Base-by-base conservation (phyloP, 305 asterid genomes). In the Petunia hybrid region DNA sequence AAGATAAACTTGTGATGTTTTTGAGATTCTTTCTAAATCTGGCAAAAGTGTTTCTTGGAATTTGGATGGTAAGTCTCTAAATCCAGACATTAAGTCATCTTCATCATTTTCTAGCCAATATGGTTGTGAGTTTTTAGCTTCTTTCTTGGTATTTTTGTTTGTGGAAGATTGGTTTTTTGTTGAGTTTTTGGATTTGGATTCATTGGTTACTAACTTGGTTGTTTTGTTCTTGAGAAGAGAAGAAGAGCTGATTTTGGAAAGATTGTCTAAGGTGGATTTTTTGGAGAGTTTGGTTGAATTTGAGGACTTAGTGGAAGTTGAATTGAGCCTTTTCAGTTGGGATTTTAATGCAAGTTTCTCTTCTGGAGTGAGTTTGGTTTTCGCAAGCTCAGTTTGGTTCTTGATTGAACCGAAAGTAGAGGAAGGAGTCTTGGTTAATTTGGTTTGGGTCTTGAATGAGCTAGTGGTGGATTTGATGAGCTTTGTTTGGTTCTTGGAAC, bases 41-140 rank as follows among this genome's bases (percentile, higher is more conserved):
- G 99, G 98, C 64, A 92, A 84, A 9, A 95, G 77, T 0, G 92
- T 77, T 87, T 94, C 97, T 80, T 94, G 99, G 53, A 95, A 95
- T 77, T 91, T 94, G 39, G 95, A 84, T 40, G 98, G 93, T 73
- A 95, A 89, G 81, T 84, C 88, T 77, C 91, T 90, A 87, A 95
- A 89, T 2, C 81, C 98, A 3, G 97, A 60, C 13, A 91, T 92
- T 69, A 94, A 76, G 67, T 93, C 97, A 1, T 90, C 95, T 0
- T 87, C 92, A 12, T 87, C 92, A 3, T 86, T 86, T 5, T 88
- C 89, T 56, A 91, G 38, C 93, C 91, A 86, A 61, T 64, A 80
- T 8, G 89, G 87, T 38, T 71, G 61, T 1, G 77, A 63, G 69
- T 84, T 81, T 62, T 88, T 6, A 48, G 87, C 83, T 13, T 75